Percentiles rank a stretch among this genome's conserved stretches.
phyloP scores from a whole-genome alignment of 139 green algal species.

The Prasinococcaceae sp. region DNA sequence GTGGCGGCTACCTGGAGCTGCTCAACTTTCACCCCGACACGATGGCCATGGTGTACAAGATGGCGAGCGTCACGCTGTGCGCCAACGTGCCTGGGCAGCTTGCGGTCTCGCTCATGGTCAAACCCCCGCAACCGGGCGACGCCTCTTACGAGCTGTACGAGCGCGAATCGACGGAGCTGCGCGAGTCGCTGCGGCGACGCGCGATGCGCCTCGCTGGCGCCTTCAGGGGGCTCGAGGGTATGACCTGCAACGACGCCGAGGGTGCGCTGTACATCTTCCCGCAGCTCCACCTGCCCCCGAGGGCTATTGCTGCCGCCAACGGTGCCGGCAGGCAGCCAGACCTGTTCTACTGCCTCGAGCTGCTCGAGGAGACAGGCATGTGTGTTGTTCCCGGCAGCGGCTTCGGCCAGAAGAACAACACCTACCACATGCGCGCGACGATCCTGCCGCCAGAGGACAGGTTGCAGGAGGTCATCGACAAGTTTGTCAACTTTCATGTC shows the following conservation, averaged over 20 bases:
- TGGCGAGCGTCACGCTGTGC: constrained; percentile 74
- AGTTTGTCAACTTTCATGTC: constrained; percentile 52
- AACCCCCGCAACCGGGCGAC: constrained; percentile 59
- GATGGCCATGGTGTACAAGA: constrained; percentile 66
- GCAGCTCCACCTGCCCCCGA: constrained; percentile 13
- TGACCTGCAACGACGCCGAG: constrained; percentile 71
- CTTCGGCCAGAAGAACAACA: constrained; percentile 43
- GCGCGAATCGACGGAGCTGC: constrained; percentile 31
- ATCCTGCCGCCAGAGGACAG: constrained; percentile 64
- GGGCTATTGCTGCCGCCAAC: too few relatives aligned
- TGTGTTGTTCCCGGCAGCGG: constrained; percentile 62
- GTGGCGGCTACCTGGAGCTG: constrained; percentile 77
- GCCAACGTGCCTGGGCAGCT: constrained; percentile 75
- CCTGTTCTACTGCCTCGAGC: constrained; percentile 68
- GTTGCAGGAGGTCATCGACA: constrained; percentile 25
- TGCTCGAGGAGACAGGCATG: constrained; percentile 65
- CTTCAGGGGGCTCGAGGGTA: constrained; percentile 63
- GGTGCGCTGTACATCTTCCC: constrained; percentile 27
- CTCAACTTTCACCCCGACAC: constrained; percentile 47
- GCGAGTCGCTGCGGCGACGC: constrained; percentile 59
- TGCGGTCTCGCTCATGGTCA: constrained; percentile 59
- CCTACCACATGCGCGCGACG: constrained; percentile 78
- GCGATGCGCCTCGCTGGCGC: constrained; percentile 45
- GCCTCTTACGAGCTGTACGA: constrained; percentile 53
- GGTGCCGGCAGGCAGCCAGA: too few relatives aligned